Evolutionary conservation across 768 basidiomycete species (phyloP).

Genomic region (Boletus pseudopeckii): DNA sequence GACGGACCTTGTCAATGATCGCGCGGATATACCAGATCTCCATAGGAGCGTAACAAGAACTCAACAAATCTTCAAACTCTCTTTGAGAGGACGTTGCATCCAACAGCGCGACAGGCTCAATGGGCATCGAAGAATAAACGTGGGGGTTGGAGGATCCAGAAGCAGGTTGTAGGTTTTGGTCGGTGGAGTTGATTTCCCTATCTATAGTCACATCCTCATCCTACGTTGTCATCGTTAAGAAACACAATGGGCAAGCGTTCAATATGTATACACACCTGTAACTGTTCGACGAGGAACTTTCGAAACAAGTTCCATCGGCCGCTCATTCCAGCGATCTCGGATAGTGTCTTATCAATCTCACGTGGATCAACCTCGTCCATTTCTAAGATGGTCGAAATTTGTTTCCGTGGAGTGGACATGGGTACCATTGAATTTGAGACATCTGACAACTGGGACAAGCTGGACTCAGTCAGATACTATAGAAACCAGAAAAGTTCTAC

Average conservation of each 20-base stretch:
- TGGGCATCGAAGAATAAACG: background rate
- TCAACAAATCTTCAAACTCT: slow-evolving; percentile 64
- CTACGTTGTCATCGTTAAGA: slow-evolving; percentile 9
- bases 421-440: slow-evolving; percentile 39
- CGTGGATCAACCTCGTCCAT: slow-evolving; percentile 77
- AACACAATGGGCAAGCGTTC: background rate
- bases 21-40: slow-evolving; percentile 90
- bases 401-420: slow-evolving; percentile 30
- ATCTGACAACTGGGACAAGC: slow-evolving; percentile 43
- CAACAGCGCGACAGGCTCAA: slow-evolving; percentile 28
- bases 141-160: background rate
- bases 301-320: slow-evolving; percentile 90
- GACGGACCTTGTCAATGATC: slow-evolving; percentile 79
- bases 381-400: slow-evolving; percentile 33
- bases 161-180: background rate
- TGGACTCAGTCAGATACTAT: background rate
- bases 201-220: slow-evolving; percentile 15
- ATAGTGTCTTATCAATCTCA: slow-evolving; percentile 87
- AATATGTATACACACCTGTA: slow-evolving; percentile 46
- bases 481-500: slow-evolving; percentile 33
- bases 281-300: slow-evolving; percentile 75
- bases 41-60: slow-evolving; percentile 78
- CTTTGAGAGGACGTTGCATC: slow-evolving; percentile 51
- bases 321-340: slow-evolving; percentile 86
- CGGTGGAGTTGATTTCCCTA: background rate